A percentile compares a stretch with the other conserved stretches of the same genome.
Evolutionary conservation across 768 basidiomycete species (phyloP).

Genomic region (Tylopilus felleus): DNA sequence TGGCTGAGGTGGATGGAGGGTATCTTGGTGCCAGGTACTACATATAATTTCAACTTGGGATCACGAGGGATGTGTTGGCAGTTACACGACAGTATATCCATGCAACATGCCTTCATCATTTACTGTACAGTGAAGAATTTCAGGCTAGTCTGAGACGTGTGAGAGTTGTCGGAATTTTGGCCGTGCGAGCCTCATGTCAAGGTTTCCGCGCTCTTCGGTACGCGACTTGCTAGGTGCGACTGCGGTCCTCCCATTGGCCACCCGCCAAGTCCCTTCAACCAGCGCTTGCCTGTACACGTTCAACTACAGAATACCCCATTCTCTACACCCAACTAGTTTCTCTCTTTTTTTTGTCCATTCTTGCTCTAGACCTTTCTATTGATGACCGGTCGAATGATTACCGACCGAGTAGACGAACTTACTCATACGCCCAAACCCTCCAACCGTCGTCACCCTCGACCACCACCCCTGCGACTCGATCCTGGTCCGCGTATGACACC

Average conservation of each 20-base stretch:
- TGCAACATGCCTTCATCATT: constrained; percentile 6
- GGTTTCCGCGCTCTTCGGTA: not conserved
- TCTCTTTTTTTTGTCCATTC: constrained; percentile 16
- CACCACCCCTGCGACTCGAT: constrained; percentile 16
- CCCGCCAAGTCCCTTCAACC: too few relatives aligned
- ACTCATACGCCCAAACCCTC: constrained; percentile 8
- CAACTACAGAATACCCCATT: constrained; percentile 2
- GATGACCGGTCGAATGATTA: constrained; percentile 28
- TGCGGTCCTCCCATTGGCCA: too few relatives aligned
- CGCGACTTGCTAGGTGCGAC: not conserved
- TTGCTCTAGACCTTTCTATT: constrained; percentile 7
- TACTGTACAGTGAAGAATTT: too few relatives aligned
- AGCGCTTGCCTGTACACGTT: not conserved
- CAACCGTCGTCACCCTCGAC: constrained; percentile 6
- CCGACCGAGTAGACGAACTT: constrained; percentile 26
- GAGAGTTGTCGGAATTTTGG: not conserved
- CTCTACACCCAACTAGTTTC: constrained; percentile 15
- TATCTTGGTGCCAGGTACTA: not conserved
- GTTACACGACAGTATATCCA: not conserved
- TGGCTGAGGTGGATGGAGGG: not conserved
- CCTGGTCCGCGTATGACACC: constrained; percentile 1
- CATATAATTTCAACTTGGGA: not conserved
- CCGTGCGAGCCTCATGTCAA: constrained; percentile 11
- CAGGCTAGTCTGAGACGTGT: not conserved
- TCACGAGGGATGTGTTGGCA: not conserved